Evolutionary conservation across 2,329 filamentous ascomycete genomes (phyloP).

Genomic region (Endoconidiophora laricicola): DNA sequence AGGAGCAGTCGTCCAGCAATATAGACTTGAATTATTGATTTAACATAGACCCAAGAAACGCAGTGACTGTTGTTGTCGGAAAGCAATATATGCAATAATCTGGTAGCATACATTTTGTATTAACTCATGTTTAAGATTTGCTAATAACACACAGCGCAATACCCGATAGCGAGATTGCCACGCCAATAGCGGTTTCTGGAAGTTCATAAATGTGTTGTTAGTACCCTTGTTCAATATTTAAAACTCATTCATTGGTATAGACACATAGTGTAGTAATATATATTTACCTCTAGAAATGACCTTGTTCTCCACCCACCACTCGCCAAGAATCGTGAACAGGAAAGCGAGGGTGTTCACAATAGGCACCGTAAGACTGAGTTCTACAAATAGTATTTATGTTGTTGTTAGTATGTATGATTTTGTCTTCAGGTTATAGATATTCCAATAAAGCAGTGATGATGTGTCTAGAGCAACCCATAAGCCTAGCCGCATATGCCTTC

Average conservation of each 20-base stretch:
- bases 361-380: conserved; percentile 81
- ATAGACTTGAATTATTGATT: background rate
- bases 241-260: background rate
- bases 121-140: conserved; percentile 24
- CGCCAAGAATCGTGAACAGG: conserved; percentile 84
- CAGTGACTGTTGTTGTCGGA: background rate
- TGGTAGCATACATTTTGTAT: background rate
- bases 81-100: background rate
- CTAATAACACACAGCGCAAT: conserved; percentile 73
- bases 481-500: too few species aligned
- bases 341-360: conserved; percentile 92
- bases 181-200: conserved; percentile 66
- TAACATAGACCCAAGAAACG: background rate
- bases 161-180: conserved; percentile 60
- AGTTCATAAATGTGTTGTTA: background rate
- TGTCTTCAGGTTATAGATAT: background rate
- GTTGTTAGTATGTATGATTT: background rate
- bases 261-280: background rate
- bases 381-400: conserved; percentile 27
- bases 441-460: background rate
- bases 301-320: conserved; percentile 90
- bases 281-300: conserved; percentile 62
- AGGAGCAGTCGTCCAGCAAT: conserved; percentile 1
- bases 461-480: too few species aligned
- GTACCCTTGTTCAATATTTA: too few species aligned